Conservation (phyloP, 2,329 filamentous ascomycete species). For the Zasmidium citrigriseum region DNA sequence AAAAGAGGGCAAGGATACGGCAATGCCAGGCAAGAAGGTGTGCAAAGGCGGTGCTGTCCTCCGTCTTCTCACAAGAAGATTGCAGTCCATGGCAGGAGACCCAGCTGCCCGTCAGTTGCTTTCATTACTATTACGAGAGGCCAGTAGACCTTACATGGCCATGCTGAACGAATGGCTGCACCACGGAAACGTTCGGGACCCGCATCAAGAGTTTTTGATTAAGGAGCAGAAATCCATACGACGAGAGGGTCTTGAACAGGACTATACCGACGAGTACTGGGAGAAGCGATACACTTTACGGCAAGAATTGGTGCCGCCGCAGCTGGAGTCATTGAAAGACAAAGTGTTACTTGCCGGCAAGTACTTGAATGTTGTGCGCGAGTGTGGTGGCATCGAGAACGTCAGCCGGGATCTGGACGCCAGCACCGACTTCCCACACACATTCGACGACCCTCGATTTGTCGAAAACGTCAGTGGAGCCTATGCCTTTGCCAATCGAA, state of each 20-base stretch:
- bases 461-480: slow-evolving; percentile 94
- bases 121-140: slow-evolving; percentile 79
- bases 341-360: slow-evolving; percentile 95
- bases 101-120: slow-evolving; percentile 81
- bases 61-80: slow-evolving; percentile 77
- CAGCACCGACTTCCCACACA: slow-evolving; percentile 84
- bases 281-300: slow-evolving; percentile 95
- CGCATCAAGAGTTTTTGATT: slow-evolving; percentile 89
- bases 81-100: slow-evolving; percentile 91
- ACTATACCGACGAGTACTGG: slow-evolving; percentile 99
- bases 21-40: slow-evolving; percentile 82
- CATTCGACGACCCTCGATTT: slow-evolving; percentile 88
- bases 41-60: slow-evolving; percentile 98
- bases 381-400: slow-evolving; percentile 88
- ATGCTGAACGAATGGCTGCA: slow-evolving; percentile 99
- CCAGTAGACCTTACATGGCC: slow-evolving; percentile 90
- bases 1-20: slow-evolving; percentile 80
- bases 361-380: slow-evolving; percentile 95
- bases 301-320: slow-evolving; percentile 86
- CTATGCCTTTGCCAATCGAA: slow-evolving; percentile 93
- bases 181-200: slow-evolving; percentile 91
- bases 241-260: slow-evolving; percentile 85
- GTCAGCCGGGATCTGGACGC: slow-evolving; percentile 66
- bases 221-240: slow-evolving; percentile 96
- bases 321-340: slow-evolving; percentile 86